Evolutionary conservation across 2,329 filamentous ascomycete species (phyloP), one percentile per base, ranked within the genome.

Genomic region (Zarea fungicola): DNA sequence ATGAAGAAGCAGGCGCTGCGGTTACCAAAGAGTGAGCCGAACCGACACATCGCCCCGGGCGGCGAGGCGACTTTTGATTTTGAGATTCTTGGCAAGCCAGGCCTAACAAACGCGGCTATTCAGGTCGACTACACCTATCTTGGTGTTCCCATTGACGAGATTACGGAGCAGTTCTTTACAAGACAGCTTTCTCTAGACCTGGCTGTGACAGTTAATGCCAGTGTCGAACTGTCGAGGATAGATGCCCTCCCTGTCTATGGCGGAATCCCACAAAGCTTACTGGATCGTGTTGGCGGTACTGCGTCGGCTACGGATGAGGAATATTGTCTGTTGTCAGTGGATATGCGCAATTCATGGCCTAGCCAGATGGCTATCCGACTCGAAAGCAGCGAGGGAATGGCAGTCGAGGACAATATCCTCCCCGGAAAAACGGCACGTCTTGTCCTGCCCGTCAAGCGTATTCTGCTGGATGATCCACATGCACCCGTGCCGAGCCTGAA

Each of bases 341-440:
- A 96, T 65, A 72, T 96, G 23, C 83, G 89, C 49, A 97, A 97
- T 61, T 84, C 87, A 1, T 96, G 91, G 91, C 90, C 89, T 2
- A 88, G 81, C 59, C 83, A 85, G 42, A 80, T 96, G 60, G 74
- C 78, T 6, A 76, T 93, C 3, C 77, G 76, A 23, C 66, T 95
- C 3, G 68, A 78, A 44, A 72, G 72, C 11, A 71, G 77, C 39
- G 73, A 77, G 34, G 72, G 70, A 23, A 65, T 76, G 45, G 57
- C 60, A 2, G 69, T 80, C 2, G 70, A 79, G 41, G 79, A 83
- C 52, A 70, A 72, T 42, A 80, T 87, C 32, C 68, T 85, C 10
- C 83, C 83, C 0, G 83, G 83, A 7, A 82, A 85, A 61, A 86
- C 87, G 1, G 85, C 80, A 42, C 83, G 91, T 1, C 72, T 95